Percentiles rank a stretch among this genome's conserved stretches.
Conservation (phyloP, 129 eudicot species). For the Kitagawia praeruptora region DNA sequence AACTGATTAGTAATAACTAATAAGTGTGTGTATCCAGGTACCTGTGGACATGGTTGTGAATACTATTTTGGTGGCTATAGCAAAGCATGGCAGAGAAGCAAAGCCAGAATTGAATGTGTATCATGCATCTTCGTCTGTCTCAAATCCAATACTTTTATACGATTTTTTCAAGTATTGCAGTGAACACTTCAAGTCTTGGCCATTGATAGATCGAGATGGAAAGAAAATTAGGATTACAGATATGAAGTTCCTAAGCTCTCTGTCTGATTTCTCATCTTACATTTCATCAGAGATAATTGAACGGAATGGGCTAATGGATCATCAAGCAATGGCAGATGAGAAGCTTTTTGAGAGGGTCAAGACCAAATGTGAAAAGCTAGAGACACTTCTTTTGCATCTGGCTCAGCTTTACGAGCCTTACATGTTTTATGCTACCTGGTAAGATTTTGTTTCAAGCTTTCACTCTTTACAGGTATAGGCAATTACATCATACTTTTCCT, state of each 20-base stretch:
- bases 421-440: neutral
- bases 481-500: neutral
- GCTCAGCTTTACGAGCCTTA: neutral
- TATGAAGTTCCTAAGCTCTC: slow-evolving; percentile 14
- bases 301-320: neutral
- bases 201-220: slow-evolving; percentile 20
- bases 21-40: slow-evolving; percentile 11
- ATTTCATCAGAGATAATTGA: slow-evolving; percentile 6
- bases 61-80: slow-evolving; percentile 31
- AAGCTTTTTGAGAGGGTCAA: neutral
- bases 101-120: slow-evolving; percentile 25
- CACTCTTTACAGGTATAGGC: neutral
- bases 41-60: slow-evolving; percentile 54
- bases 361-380: neutral
- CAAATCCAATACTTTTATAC: slow-evolving; percentile 24
- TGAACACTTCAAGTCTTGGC: slow-evolving; percentile 28
- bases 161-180: neutral
- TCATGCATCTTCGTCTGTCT: slow-evolving; percentile 29
- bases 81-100: slow-evolving; percentile 22
- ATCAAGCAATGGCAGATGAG: neutral
- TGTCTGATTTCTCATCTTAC: slow-evolving; percentile 11
- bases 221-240: neutral
- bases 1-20: neutral
- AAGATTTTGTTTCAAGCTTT: neutral
- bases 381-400: neutral